Base-by-base conservation (phyloP, 2,329 filamentous ascomycete genomes). In the Phoma sp. region DNA sequence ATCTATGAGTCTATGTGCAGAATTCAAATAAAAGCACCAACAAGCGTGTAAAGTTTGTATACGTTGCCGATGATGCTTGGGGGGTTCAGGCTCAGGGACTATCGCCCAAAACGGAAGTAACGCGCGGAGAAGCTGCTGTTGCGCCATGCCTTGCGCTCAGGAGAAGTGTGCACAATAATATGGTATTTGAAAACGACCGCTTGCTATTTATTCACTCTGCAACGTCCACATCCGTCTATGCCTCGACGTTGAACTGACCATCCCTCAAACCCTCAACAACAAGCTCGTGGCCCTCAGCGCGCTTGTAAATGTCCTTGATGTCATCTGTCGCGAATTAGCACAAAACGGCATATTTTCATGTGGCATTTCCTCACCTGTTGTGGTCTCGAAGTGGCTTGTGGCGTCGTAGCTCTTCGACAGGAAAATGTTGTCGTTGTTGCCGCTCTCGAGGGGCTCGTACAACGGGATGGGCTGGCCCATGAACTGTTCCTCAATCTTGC, bases 321-420 rank as follows among this genome's bases (percentile, higher is more conserved):
- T 99, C 93, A 75, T 97, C 95, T 79, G 83, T 85, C 3, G 81
- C 1, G 13, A 40, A 37, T 72, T 44, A 69, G 50, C 41, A 35
- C 22, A 3, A 6, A 4, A 40, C 22, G 6, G 0, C 11, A 4
- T 54, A 6, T 7, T n/a, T 9, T 33, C 7, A 23, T 18, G 18
- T 18, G 9, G 9, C 1, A n/a, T 30, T 6, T 4, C 52, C 77
- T 70, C 77, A 85, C 83, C 82, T 48, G 86, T 89, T 27, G 86
- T 88, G 32, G 91, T 97, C 85, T 99, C 95, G 71, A 99, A 99
- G 83, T 99, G 95, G 76, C 90, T 96, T 61, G 90, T 96, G 47
- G 96, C 91, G 72, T 99, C 96, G 79, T 99, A 99, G 81, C 91
- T 96, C 87, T 96, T 97, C 70, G 92, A 96, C 75, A 99, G 92